Base-by-base conservation (phyloP, 2,329 filamentous ascomycete species). In the Claviceps fusiformis region DNA sequence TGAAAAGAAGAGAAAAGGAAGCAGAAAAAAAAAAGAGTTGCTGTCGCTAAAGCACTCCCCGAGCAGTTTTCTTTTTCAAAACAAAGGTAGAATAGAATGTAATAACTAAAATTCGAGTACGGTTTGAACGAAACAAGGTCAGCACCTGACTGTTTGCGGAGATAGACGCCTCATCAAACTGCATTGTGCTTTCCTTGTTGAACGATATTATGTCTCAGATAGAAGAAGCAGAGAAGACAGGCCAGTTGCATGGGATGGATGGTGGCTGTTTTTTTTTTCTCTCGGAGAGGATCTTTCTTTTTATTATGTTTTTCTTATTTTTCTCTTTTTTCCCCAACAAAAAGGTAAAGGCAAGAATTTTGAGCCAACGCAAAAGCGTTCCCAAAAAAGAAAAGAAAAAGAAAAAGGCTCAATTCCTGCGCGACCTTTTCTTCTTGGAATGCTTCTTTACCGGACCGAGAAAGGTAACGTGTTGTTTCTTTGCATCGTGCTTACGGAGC, bases 401-500 rank as follows among this genome's bases (percentile, higher is more conserved):
- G n/a, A 50, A 46, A 9, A 19, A 15, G 54, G 57, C 61, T 65
- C 62, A 56, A 50, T 5, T 44, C 51, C 46, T 41, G 47, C 43
- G 43, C 41, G 61, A 59, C 50, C 64, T 62, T 60, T 65, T 63
- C 31, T 68, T 62, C 54, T 64, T 68, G 46, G 64, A 64, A 41
- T 66, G 71, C 54, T 70, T 70, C 58, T 74, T 74, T 50, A 80
- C 71, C 17, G 78, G 71, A 39, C 69, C 74, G 54, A 81, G 76
- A 61, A 81, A 78, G 13, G 76, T 75, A 53, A 81, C 78, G 54
- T 79, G 76, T 13, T 56, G 56, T 44, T 56, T 54, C 59, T 79
- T 80, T 48, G 67, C 63, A 49, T 80, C 77, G 43, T 80, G 75
- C 64, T 79, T 80, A 59, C 76, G 74, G 33, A 80, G 68, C 56